These are phyloP conservation scores for Fusarium sp. DNA, from an alignment of 2,329 filamentous ascomycete species.

Conservation along the genomic window DNA sequence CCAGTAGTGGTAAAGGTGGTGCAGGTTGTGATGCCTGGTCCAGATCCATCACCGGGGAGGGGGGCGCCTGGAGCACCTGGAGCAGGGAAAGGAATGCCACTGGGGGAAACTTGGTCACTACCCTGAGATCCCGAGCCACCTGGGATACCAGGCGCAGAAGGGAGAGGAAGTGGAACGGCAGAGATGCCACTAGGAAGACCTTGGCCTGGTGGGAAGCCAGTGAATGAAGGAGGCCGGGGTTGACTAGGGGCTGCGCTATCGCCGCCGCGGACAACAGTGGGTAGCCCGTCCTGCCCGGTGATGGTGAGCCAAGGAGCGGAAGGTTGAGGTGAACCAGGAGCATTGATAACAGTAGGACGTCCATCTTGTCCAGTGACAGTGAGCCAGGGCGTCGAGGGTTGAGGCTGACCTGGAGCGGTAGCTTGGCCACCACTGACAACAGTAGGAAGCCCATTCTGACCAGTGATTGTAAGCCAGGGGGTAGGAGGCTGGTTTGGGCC, in stretches of 20 bases:
- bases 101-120: background rate
- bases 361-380: background rate
- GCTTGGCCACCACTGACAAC: conserved; percentile 28
- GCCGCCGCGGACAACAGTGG: conserved; percentile 41
- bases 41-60: conserved; percentile 15
- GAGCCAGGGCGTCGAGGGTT: background rate
- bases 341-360: background rate
- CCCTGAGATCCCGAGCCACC: conserved; percentile 9
- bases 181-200: conserved; percentile 27
- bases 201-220: conserved; percentile 21
- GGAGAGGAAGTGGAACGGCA: conserved; percentile 25
- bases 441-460: conserved; percentile 42
- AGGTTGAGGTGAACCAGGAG: background rate
- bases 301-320: conserved; percentile 37
- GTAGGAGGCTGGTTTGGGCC: conserved; percentile 15
- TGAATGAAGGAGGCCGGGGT: conserved; percentile 19
- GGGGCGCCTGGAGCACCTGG: background rate
- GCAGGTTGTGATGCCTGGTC: conserved; percentile 36
- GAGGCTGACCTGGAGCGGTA: conserved; percentile 11
- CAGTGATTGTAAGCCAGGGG: conserved; percentile 31
- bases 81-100: background rate
- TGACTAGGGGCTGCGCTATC: conserved; percentile 15
- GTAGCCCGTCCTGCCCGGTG: conserved; percentile 42
- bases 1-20: conserved; percentile 48
- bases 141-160: conserved; percentile 19